These are phyloP conservation scores for Caloboletus inedulis DNA, from an alignment of 1,284 basidiomycete genomes.

Conservation along the genomic window DNA sequence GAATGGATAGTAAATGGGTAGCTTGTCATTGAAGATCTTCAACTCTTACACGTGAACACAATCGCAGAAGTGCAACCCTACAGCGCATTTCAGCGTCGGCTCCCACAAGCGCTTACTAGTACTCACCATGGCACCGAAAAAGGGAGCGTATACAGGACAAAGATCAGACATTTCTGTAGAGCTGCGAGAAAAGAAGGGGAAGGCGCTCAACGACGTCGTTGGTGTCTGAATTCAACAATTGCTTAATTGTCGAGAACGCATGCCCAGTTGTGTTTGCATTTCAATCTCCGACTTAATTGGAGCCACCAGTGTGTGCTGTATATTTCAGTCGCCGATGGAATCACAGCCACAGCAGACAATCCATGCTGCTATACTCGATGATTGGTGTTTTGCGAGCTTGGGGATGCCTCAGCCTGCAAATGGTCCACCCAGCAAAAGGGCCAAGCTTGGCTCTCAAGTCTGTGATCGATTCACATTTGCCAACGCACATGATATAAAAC, in stretches of 20 bases:
- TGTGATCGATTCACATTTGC: constrained; percentile 12
- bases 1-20: neutral
- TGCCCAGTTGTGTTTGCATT: no score
- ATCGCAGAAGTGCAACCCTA: constrained; percentile 96
- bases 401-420: constrained; percentile 13
- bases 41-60: constrained; percentile 89
- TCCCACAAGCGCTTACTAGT: neutral
- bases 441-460: constrained; percentile 1
- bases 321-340: no score
- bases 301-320: no score
- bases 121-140: constrained; percentile 94
- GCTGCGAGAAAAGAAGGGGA: neutral
- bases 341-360: no score
- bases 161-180: constrained; percentile 68
- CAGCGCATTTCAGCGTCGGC: constrained; percentile 9
- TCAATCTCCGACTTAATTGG: no score
- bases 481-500: constrained; percentile 26
- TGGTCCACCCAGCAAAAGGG: constrained; percentile 14
- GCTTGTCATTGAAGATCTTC: neutral
- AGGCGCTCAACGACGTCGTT: neutral
- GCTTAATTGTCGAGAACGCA: no score
- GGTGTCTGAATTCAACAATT: constrained; percentile 10
- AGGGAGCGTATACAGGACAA: constrained; percentile 93
- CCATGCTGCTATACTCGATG: no score
- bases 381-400: neutral